Conservation (phyloP, 345 rosid genomes). For the Eucalyptus polyanthemos region DNA sequence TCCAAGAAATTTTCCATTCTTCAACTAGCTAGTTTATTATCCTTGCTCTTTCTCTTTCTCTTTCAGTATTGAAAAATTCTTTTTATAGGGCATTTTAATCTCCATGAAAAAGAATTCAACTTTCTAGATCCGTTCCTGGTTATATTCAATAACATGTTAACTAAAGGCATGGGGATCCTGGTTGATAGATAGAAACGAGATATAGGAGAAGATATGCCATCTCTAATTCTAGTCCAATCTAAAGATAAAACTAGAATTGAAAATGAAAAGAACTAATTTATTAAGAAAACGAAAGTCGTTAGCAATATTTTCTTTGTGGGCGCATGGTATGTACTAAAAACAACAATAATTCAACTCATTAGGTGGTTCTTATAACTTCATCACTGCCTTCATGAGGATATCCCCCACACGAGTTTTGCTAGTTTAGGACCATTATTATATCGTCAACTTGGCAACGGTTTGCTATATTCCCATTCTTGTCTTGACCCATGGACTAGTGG, state of each 20-base stretch:
- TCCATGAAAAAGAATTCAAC: background rate
- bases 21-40: background rate
- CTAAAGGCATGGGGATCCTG: background rate
- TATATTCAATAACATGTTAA: background rate
- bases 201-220: background rate
- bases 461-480: background rate
- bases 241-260: background rate
- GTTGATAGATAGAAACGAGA: background rate
- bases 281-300: background rate
- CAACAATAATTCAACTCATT: background rate
- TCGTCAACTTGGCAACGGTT: background rate
- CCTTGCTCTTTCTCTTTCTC: background rate
- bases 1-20: background rate
- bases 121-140: background rate
- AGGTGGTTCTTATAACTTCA: background rate
- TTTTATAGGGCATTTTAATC: background rate
- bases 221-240: background rate
- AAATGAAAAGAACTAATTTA: background rate
- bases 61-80: background rate
- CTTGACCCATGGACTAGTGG: background rate
- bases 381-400: background rate
- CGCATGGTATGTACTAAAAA: background rate
- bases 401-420: background rate
- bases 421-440: background rate
- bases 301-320: background rate